Base-by-base conservation (phyloP, 129 eudicot species). In the Silybum marianum region DNA sequence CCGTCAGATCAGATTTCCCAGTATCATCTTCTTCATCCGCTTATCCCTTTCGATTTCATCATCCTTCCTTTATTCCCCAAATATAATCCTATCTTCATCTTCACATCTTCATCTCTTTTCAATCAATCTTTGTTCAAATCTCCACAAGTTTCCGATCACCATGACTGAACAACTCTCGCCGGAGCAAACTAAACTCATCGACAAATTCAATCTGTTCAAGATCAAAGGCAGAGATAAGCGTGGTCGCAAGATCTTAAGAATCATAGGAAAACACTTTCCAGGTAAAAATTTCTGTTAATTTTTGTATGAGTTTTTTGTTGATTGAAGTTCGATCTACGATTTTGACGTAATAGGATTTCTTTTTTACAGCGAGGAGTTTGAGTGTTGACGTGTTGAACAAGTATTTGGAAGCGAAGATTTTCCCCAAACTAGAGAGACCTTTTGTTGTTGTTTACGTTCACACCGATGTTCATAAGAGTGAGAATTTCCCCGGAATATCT, bases 401-500 rank as follows among this genome's bases (percentile, higher is more conserved):
- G 75, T 92, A 90, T 84, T 22, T 95, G 79, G 88, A 89, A 22
- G 90, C 86, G 63, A 91, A 90, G 82, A 78, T 95, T 9, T 95
- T 73, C 58, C 97, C 97, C 16, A 71, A 69, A 63, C 68, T 92
- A 9, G 86, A 77, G 30, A 70, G 75, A 34, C 89, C 85, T 6
- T 95, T 92, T 68, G 91, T 91, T 3, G 88, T 92, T 42, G 87
- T 95, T 72, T 95, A 95, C 71, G 82, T 95, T 12, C 89, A 95
- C 84, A 92, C 99, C n/a, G 97, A 78, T 4, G 97, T 95, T 69
- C 79, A 85, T n/a, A 89, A 88, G 72, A 73, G 83, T 72, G 91
- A 81, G 28, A 90, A 90, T 81, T 95, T 90, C 38, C 97, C 97
- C 2, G 97, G 99, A 46, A 86, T 95, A n/a, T 86, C 93, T 18